Base-by-base conservation (phyloP, 2,329 filamentous ascomycete genomes). In the Calonectria ilicicola region DNA sequence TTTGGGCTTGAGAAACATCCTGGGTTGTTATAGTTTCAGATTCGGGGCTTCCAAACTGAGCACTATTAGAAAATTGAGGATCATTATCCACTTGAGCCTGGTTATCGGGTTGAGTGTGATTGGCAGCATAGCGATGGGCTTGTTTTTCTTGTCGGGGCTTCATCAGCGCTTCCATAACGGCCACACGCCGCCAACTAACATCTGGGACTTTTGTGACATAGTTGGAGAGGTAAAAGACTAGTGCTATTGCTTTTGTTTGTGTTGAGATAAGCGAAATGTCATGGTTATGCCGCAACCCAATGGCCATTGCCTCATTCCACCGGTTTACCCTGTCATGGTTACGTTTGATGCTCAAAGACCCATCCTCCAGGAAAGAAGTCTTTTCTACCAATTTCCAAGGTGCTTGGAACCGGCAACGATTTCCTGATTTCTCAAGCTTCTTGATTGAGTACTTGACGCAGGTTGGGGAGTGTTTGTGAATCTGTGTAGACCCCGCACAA, bases 351-450 rank as follows among this genome's bases (percentile, higher is more conserved):
- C 5, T 32, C 29, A 32, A 9, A 5, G 29, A 32, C 5, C 29
- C 29, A 9, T 32, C 29, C 9, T 32, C 29, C 5, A 9, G 9
- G 5, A 32, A 32, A 9, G 5, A 5, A 5, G 29, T 32, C 9
- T 9, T 32, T 9, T 44, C 42, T 2, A 19, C 10, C 3, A 44
- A 17, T 7, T 19, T 19, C 70, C 67, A 76, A 5, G 74, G 72
- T 0, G 72, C 74, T 12, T 65, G 49, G 35, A 76, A 76, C 8
- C 72, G 67, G 27, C 72, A 76, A 21, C 56, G 14, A 26, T 9
- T 15, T 26, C 17, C 5, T 9, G 5, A 5, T 32, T 32, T 9
- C 29, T 32, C 29, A 5, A 9, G 29, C 5, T 5, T 32, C 29
- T 9, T 32, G 5, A 53, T 12, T 2, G 51, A 32, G 35, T 70